Evolutionary conservation across 2,329 filamentous ascomycete species (phyloP).

Genomic region (Emericellopsis cladophorae): DNA sequence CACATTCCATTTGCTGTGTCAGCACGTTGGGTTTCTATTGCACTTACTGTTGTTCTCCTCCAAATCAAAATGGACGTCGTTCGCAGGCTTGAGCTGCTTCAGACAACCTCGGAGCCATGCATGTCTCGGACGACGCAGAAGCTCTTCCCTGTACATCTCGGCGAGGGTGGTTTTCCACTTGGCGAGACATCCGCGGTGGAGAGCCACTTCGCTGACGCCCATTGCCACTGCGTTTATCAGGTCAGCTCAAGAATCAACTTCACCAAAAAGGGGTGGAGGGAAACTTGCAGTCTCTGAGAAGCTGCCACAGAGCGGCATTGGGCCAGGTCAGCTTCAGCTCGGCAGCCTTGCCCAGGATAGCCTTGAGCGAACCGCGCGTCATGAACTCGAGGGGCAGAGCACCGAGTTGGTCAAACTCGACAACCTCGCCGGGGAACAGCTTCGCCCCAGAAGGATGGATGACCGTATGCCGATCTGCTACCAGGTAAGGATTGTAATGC

Average conservation of each 20-base stretch:
- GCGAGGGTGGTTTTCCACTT: neutral
- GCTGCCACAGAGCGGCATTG: too few relatives aligned
- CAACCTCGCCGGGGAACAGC: too few relatives aligned
- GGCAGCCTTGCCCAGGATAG: too few relatives aligned
- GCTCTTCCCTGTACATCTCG: neutral
- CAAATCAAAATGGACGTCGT: conserved; percentile 16
- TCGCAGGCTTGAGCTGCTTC: neutral
- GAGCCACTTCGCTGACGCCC: conserved; percentile 13
- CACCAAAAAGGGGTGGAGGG: neutral
- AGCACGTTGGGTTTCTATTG: neutral
- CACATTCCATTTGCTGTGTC: too few relatives aligned
- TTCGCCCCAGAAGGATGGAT: too few relatives aligned
- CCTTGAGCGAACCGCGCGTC: too few relatives aligned
- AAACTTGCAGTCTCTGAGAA: too few relatives aligned
- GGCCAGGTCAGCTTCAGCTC: too few relatives aligned
- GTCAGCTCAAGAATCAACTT: neutral
- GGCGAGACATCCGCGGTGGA: neutral
- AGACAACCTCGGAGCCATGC: neutral
- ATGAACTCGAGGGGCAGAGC: too few relatives aligned
- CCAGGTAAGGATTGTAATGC: too few relatives aligned
- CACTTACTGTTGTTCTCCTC: conserved; percentile 16
- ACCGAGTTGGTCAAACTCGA: too few relatives aligned
- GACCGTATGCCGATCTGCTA: too few relatives aligned
- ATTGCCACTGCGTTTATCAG: conserved; percentile 10
- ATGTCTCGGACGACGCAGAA: neutral